Base-by-base conservation (phyloP, 495 filamentous ascomycete species). In the Aeminium ludgeri region DNA sequence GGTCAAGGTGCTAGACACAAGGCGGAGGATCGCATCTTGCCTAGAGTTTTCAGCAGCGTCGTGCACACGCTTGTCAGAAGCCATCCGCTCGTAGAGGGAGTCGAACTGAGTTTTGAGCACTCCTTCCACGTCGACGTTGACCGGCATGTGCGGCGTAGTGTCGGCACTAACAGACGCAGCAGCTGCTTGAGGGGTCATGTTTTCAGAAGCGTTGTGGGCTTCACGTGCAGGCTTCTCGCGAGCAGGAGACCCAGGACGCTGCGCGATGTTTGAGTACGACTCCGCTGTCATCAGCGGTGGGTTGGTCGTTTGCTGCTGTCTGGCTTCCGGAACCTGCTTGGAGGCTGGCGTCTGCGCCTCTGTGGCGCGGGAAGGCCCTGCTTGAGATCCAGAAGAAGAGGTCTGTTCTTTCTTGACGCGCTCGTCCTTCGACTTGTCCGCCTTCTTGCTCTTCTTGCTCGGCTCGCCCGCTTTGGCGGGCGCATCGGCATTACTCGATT, bases 1-100 rank as follows among this genome's bases (percentile, higher is more conserved):
- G 15, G 83, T 80, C 15, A 99, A 66, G 10, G 89, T 87, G 38
- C 71, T 76, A 1, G 85, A 89, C 7, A 99, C 82, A 32, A 93
- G 67, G 16, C 83, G 80, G 38, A 99, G 69, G 25, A 99, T 65
- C 43, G 79, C 75, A 40, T 86, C 78, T 46, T 82, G 79, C 45
- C 76, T 77, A n/a, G 74, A 70, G 12, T 73, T 63, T 20, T 73
- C 70, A 20, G 76, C 68, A 38, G 73, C 73, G 57, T 77, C 72
- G 54, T 72, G 69, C 37, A 66, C 64, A 47, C 71, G 72, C 46
- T 67, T 74, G 41, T 82, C 79, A 12, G 74, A 71, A 36, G 77
- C 74, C 41, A 82, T 63, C 32, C 70, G 72, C 25, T 60, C 63
- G 52, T 79, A 72, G 7, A 84, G 55, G 2, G 55, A 55, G 16